Evolutionary conservation across 1,139 yeast species (phyloP).

Genomic region (Hemisphaericaspora lyxosophila): DNA sequence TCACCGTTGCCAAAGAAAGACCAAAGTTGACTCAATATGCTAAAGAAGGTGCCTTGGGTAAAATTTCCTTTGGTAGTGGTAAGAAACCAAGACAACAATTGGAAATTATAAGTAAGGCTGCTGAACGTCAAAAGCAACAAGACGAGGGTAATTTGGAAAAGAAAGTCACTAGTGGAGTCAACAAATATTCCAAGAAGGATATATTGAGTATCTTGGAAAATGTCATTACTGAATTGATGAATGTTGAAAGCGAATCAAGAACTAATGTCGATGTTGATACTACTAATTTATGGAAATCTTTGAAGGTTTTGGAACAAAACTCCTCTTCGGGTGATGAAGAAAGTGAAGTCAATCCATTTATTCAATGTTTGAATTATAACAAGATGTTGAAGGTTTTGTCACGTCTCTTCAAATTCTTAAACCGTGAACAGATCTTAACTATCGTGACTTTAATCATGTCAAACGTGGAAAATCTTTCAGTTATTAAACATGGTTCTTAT

Average conservation of each 20-base stretch:
- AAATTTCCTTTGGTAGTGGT: conserved; percentile 76
- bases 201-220: conserved; percentile 65
- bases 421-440: conserved; percentile 75
- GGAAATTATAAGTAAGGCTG: conserved; percentile 62
- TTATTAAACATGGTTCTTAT: conserved; percentile 77
- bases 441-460: conserved; percentile 79
- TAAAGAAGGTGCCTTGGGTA: conserved; percentile 90
- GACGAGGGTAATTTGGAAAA: conserved; percentile 23
- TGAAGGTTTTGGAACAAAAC: conserved; percentile 60
- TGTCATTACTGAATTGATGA: conserved; percentile 74
- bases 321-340: conserved; percentile 46
- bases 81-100: conserved; percentile 88
- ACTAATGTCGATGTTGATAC: conserved; percentile 56
- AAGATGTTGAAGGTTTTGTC: conserved; percentile 90
- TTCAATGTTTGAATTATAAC: conserved; percentile 79
- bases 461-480: conserved; percentile 77
- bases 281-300: conserved; percentile 70
- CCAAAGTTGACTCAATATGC: conserved; percentile 72
- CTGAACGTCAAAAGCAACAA: conserved; percentile 45
- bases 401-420: conserved; percentile 80
- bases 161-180: conserved; percentile 15
- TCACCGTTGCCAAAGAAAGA: conserved; percentile 88
- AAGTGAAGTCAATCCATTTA: conserved; percentile 68
- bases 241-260: conserved; percentile 82
- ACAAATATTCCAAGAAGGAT: conserved; percentile 42